Conservation (phyloP, 306 rosid species). For the Astragalus membranaceus region DNA sequence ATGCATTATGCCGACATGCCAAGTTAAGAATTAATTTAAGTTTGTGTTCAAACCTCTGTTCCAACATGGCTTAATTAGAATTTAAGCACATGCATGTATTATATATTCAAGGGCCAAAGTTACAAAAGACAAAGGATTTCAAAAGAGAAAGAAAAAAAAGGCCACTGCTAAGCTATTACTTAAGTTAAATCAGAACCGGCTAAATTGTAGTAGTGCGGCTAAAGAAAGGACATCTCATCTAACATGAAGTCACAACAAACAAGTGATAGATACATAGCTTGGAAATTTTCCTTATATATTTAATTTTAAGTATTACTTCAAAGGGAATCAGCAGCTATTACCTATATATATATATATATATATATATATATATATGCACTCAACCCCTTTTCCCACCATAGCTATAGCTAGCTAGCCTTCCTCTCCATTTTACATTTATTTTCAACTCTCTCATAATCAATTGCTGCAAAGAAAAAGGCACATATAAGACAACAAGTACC, state of each 20-base stretch:
- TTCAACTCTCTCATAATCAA: constrained; percentile 11
- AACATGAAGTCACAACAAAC: constrained; percentile 52
- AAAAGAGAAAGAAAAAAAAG: not conserved
- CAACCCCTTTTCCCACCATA: constrained; percentile 12
- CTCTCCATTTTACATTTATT: constrained; percentile 16
- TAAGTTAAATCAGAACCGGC: constrained; percentile 15
- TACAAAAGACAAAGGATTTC: constrained; percentile 10
- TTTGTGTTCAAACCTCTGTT: constrained; percentile 13
- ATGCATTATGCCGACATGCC: constrained; percentile 8
- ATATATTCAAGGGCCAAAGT: constrained; percentile 6
- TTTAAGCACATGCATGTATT: constrained; percentile 22
- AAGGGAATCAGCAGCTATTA: constrained; percentile 34
- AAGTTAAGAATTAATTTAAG: constrained; percentile 13
- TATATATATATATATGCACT: too few species aligned
- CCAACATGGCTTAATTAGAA: not conserved
- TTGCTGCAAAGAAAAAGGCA: not conserved
- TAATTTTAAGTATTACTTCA: constrained; percentile 47
- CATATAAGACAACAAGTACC: constrained; percentile 18
- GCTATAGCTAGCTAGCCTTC: not conserved
- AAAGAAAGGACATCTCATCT: constrained; percentile 29
- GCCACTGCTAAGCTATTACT: not conserved
- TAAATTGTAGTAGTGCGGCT: too few species aligned
- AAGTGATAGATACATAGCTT: not conserved
- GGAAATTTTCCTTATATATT: constrained; percentile 18
- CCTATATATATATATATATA: too few species aligned